Evolutionary conservation across 2,329 filamentous ascomycete species (phyloP).

Genomic region (Apiospora kogelbergensis): DNA sequence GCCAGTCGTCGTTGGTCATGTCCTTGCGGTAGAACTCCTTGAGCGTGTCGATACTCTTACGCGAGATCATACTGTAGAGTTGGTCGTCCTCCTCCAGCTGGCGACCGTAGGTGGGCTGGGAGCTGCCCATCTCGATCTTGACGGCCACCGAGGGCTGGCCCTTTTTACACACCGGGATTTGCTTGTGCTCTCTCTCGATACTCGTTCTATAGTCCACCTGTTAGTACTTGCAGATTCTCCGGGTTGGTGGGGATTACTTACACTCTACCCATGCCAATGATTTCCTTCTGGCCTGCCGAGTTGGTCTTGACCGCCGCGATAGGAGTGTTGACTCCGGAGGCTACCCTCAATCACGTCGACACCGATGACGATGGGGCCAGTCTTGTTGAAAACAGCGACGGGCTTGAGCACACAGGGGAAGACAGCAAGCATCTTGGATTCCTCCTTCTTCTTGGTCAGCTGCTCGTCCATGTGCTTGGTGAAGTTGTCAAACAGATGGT

Average conservation of each 20-base stretch:
- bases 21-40: constrained; percentile 85
- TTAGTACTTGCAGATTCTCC: neutral
- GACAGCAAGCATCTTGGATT: constrained; percentile 91
- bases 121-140: constrained; percentile 92
- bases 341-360: constrained; percentile 93
- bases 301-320: constrained; percentile 85
- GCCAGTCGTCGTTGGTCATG: constrained; percentile 79
- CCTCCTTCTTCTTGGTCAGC: constrained; percentile 90
- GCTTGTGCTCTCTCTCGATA: constrained; percentile 97
- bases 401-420: constrained; percentile 92
- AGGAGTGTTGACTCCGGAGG: constrained; percentile 80
- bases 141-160: constrained; percentile 95
- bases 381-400: constrained; percentile 98
- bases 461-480: constrained; percentile 90
- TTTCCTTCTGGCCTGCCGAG: constrained; percentile 77
- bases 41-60: constrained; percentile 86
- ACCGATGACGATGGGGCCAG: constrained; percentile 89
- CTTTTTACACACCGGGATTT: constrained; percentile 88
- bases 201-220: constrained; percentile 62
- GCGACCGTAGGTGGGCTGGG: constrained; percentile 91
- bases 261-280: constrained; percentile 88
- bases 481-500: constrained; percentile 96
- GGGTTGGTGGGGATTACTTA: constrained; percentile 51
- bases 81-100: constrained; percentile 90
- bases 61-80: constrained; percentile 84